phyloP scores from a whole-genome alignment of 108 stramenopile genomes.

The Aurantiochytrium sp. region DNA sequence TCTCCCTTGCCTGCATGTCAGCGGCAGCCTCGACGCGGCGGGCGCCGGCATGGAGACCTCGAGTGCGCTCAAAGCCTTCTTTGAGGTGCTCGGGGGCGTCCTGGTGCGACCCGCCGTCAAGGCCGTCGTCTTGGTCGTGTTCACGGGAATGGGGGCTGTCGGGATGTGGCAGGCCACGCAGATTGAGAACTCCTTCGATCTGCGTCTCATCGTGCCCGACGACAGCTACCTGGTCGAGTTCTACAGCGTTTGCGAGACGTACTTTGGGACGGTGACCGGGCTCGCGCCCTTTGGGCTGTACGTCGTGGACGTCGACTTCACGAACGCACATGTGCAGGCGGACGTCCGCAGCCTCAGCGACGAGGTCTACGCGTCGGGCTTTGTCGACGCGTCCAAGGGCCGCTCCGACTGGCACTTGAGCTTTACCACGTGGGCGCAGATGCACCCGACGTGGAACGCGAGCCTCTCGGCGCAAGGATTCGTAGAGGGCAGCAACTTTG shows the following conservation, averaged over 20 bases:
- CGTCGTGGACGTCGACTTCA: neutral
- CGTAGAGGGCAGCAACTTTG: neutral
- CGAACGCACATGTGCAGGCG: neutral
- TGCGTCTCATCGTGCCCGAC: slow-evolving; percentile 8
- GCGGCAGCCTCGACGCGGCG: neutral
- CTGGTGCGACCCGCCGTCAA: neutral
- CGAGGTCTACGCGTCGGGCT: neutral
- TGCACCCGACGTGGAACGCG: neutral
- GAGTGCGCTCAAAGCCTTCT: too few species aligned
- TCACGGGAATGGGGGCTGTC: neutral
- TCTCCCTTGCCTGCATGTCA: neutral
- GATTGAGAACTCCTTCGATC: neutral
- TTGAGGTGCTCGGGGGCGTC: neutral
- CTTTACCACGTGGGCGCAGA: neutral
- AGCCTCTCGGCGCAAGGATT: neutral
- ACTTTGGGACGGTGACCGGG: neutral
- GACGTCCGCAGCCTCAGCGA: slow-evolving; percentile 5
- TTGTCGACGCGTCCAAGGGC: neutral
- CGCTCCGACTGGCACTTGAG: neutral
- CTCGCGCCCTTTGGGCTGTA: neutral
- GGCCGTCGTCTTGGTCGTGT: neutral
- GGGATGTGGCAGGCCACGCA: neutral
- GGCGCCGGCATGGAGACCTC: too few species aligned
- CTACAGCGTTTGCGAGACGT: neutral
- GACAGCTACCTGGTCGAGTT: neutral